phyloP scores from a whole-genome alignment of 2,329 filamentous ascomycete genomes.

The Aspergillus japonicus region DNA sequence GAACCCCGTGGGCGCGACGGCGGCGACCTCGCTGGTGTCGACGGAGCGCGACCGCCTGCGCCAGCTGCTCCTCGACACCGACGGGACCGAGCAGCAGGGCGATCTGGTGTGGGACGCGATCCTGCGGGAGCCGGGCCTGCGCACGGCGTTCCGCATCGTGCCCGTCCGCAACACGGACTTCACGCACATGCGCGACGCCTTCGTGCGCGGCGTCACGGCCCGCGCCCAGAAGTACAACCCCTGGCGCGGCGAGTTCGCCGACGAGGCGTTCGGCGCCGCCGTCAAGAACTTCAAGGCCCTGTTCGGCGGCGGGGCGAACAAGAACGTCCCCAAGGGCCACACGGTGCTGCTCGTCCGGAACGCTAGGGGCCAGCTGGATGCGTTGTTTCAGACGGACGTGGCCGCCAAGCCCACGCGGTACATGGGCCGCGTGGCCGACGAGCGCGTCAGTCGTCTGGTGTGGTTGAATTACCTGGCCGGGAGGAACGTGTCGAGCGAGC shows the following conservation, averaged over 20 bases:
- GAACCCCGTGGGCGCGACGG: conserved; percentile 53
- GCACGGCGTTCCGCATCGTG: conserved; percentile 77
- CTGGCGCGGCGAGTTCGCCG: conserved; percentile 52
- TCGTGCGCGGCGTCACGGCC: conserved; percentile 78
- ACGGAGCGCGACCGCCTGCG: conserved; percentile 75
- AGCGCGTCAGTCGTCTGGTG: conserved; percentile 74
- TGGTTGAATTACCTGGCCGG: conserved; percentile 92
- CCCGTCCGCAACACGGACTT: conserved; percentile 96
- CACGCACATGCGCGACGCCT: conserved; percentile 84
- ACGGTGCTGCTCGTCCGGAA: conserved; percentile 73
- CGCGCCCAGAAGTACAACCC: conserved; percentile 59
- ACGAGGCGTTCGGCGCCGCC: conserved; percentile 72
- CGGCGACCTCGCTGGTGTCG: conserved; percentile 79
- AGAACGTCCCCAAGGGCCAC: conserved; percentile 73
- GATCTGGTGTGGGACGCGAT: conserved; percentile 73
- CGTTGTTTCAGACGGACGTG: conserved; percentile 60
- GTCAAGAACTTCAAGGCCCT: conserved; percentile 75
- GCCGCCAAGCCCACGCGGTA: conserved; percentile 49
- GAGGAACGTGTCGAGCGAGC: conserved; percentile 80
- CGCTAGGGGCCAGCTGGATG: conserved; percentile 62
- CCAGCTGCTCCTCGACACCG: conserved; percentile 68
- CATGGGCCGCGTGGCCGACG: conserved; percentile 73
- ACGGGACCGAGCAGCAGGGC: conserved; percentile 60
- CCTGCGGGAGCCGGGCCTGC: conserved; percentile 64
- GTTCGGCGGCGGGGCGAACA: conserved; percentile 69